Evolutionary conservation across 805 yeast species (phyloP).

Genomic region (Barnettozyma siamensis): DNA sequence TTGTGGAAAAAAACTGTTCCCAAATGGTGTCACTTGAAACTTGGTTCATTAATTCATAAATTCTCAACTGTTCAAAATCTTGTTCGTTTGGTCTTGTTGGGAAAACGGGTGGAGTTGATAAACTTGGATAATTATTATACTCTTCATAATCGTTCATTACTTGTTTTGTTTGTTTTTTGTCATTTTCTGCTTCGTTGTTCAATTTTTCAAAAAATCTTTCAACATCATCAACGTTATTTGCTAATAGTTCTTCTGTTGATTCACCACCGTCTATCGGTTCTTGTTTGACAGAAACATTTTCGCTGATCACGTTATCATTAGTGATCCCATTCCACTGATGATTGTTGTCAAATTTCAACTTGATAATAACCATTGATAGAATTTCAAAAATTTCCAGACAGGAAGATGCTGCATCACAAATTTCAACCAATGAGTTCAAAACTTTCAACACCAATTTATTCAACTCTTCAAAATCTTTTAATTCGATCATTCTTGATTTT

Average conservation of each 20-base stretch:
- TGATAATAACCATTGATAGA: constrained; percentile 63
- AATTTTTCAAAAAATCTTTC: constrained; percentile 23
- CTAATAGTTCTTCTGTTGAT: background rate
- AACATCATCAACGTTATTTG: constrained; percentile 16
- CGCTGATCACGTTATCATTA: background rate
- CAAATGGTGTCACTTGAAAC: constrained; percentile 56
- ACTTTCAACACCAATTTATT: constrained; percentile 49
- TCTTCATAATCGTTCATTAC: background rate
- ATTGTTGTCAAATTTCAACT: constrained; percentile 38
- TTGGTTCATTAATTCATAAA: constrained; percentile 57
- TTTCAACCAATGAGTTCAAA: constrained; percentile 52
- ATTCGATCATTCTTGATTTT: constrained; percentile 41
- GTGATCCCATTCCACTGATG: constrained; percentile 1
- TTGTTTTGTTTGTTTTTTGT: constrained; percentile 2
- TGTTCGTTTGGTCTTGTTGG: constrained; percentile 5
- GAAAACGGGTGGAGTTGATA: constrained; percentile 19
- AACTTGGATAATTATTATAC: constrained; percentile 18
- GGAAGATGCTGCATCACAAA: constrained; percentile 72
- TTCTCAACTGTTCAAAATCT: constrained; percentile 44
- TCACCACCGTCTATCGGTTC: background rate
- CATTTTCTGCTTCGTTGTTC: constrained; percentile 12
- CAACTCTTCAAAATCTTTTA: constrained; percentile 43
- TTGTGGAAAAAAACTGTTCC: constrained; percentile 49
- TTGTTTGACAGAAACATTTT: background rate
- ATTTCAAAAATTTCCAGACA: constrained; percentile 71